Percentiles rank a stretch among this genome's conserved stretches.
Conservation (phyloP, 768 basidiomycete species). For the Rubroboletus pulcherrimus region DNA sequence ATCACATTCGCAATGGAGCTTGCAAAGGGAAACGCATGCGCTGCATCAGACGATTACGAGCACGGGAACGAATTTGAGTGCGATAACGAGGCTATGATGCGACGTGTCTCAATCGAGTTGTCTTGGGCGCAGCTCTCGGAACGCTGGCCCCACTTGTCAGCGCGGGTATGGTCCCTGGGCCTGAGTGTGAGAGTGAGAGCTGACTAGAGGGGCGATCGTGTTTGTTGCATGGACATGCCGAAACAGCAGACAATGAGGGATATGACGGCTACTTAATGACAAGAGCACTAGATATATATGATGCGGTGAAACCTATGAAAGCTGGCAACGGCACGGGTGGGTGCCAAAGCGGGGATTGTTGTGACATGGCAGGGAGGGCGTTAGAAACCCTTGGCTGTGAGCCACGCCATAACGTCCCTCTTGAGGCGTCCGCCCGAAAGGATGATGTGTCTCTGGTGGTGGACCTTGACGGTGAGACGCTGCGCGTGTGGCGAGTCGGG, state of each 20-base stretch:
- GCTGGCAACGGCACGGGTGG: constrained; percentile 4
- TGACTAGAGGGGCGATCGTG: background rate
- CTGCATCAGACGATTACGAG: background rate
- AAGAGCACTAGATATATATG: constrained; percentile 2
- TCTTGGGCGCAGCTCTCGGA: background rate
- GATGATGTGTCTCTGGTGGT: constrained; percentile 49
- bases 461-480: constrained; percentile 47
- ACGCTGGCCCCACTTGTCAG: background rate
- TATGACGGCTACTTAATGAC: constrained; percentile 16
- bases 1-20: background rate
- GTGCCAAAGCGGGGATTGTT: constrained; percentile 10
- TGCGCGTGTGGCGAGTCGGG: constrained; percentile 42
- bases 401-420: constrained; percentile 57
- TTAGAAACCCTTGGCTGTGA: constrained; percentile 63
- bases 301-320: constrained; percentile 9
- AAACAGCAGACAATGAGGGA: background rate
- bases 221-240: background rate
- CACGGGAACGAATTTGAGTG: background rate
- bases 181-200: background rate
- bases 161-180: background rate
- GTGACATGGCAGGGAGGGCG: background rate
- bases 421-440: constrained; percentile 66
- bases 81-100: background rate
- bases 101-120: constrained; percentile 2
- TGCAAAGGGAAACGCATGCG: background rate